Percentiles rank a stretch among this genome's conserved stretches.
Conservation (phyloP, 1,284 basidiomycete species). For the Crepidotus sp. region DNA sequence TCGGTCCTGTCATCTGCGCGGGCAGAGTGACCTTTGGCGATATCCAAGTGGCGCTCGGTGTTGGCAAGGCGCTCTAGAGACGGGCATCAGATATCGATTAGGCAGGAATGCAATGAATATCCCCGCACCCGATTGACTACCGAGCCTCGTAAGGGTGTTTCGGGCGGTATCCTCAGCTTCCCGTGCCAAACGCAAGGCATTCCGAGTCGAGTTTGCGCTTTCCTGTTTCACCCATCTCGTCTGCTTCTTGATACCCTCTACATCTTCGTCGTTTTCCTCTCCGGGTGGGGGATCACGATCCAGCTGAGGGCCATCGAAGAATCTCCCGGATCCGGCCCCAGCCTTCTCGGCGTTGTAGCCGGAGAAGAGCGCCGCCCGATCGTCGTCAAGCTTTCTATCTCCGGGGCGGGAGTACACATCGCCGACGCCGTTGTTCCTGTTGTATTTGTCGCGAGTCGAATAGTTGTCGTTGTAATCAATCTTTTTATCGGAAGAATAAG, state of each 20-base stretch:
- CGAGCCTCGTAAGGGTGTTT: constrained; percentile 78
- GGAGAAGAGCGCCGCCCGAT: constrained; percentile 68
- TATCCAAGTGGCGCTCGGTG: constrained; percentile 93
- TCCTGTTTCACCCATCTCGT: constrained; percentile 91
- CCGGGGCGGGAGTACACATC: constrained; percentile 55
- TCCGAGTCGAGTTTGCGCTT: constrained; percentile 82
- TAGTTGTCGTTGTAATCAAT: constrained; percentile 19
- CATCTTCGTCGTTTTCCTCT: constrained; percentile 90
- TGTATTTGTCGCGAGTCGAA: constrained; percentile 37
- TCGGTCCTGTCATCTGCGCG: constrained; percentile 91
- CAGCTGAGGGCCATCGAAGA: constrained; percentile 51
- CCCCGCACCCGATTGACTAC: constrained; percentile 88
- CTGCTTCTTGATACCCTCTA: constrained; percentile 94
- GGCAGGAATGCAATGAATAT: neutral
- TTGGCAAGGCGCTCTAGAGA: constrained; percentile 78
- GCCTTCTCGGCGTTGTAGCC: constrained; percentile 57
- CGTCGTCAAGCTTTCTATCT: constrained; percentile 41
- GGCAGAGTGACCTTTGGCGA: constrained; percentile 83
- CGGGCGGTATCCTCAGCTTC: constrained; percentile 96
- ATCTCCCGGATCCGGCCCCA: constrained; percentile 48
- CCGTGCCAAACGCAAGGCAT: constrained; percentile 86
- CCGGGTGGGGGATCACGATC: constrained; percentile 43
- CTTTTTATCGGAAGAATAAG: constrained; percentile 21
- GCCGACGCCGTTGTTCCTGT: constrained; percentile 43
- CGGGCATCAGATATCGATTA: constrained; percentile 9